phyloP scores from a whole-genome alignment of 2,329 filamentous ascomycete genomes.

The Ophiocordyceps unilateralis region DNA sequence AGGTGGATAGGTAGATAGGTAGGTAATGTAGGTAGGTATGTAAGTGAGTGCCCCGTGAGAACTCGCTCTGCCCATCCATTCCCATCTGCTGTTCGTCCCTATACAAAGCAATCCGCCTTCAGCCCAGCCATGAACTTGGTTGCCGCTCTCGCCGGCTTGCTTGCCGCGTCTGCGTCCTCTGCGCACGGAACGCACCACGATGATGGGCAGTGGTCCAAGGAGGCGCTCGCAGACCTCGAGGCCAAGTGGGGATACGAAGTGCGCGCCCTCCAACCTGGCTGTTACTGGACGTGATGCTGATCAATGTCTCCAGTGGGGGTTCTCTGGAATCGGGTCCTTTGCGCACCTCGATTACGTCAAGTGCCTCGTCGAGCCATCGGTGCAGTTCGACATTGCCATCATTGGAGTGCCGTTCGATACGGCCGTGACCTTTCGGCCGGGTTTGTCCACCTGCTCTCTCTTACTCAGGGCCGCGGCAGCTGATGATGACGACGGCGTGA shows the following conservation, averaged over 20 bases:
- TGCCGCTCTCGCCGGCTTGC: constrained; percentile 8
- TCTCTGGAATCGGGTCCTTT: constrained; percentile 59
- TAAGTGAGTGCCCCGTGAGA: too few relatives aligned
- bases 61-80: too few relatives aligned
- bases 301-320: constrained; percentile 22
- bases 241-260: constrained; percentile 41
- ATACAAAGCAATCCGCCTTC: too few relatives aligned
- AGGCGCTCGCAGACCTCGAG: constrained; percentile 34
- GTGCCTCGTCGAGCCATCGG: constrained; percentile 48
- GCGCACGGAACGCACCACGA: constrained; percentile 12
- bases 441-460: constrained; percentile 14
- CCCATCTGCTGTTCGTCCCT: too few relatives aligned
- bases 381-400: constrained; percentile 53
- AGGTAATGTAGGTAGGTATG: too few relatives aligned
- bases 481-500: neutral
- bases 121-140: constrained; percentile 14
- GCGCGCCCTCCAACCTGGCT: too few relatives aligned
- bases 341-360: constrained; percentile 53
- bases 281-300: neutral
- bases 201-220: constrained; percentile 28
- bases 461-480: neutral
- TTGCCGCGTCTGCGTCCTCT: constrained; percentile 11
- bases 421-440: constrained; percentile 51
- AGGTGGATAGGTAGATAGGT: too few relatives aligned
- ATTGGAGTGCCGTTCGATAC: constrained; percentile 62